Evolutionary conservation across 1,284 basidiomycete genomes (phyloP).

Genomic region (Chondrostereum purpureum): DNA sequence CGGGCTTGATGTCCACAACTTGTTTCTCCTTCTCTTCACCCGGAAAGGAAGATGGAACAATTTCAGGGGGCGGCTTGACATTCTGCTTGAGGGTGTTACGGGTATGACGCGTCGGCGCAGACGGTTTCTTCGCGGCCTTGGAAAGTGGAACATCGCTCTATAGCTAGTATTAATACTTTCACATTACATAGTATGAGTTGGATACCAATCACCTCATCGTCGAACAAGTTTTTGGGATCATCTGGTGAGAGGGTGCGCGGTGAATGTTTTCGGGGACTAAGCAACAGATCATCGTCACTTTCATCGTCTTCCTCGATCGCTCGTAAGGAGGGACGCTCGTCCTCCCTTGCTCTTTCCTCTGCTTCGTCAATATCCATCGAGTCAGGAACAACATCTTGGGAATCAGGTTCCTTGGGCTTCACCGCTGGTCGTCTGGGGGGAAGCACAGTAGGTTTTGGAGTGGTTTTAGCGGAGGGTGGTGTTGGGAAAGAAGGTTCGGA

Average conservation of each 20-base stretch:
- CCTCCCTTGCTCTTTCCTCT: constrained; percentile 30
- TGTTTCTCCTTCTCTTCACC: constrained; percentile 25
- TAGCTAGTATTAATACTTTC: too few species aligned
- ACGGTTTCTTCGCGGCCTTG: not conserved
- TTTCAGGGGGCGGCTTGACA: constrained; percentile 13
- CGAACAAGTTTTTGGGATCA: too few species aligned
- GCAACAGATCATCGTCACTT: too few species aligned
- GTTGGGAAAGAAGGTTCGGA: constrained; percentile 37
- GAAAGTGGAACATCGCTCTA: too few species aligned
- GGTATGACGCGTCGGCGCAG: not conserved
- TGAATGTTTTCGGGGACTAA: too few species aligned
- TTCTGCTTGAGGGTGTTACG: too few species aligned
- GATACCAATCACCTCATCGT: too few species aligned
- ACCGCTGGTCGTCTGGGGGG: too few species aligned
- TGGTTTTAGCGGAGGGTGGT: constrained; percentile 3
- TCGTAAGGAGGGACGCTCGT: constrained; percentile 43
- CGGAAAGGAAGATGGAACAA: constrained; percentile 33
- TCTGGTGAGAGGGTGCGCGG: too few species aligned
- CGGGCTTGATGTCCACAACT: too few species aligned
- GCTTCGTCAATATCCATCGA: constrained; percentile 23
- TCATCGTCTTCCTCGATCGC: too few species aligned
- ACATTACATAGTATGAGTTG: too few species aligned
- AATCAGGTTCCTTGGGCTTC: constrained; percentile 11
- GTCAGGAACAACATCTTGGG: constrained; percentile 24
- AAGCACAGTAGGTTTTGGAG: constrained; percentile 7